Percentiles rank a stretch among this genome's conserved stretches.
Evolutionary conservation across 1,139 yeast species (phyloP).

Genomic region (Scheffersomyces insectosa): DNA sequence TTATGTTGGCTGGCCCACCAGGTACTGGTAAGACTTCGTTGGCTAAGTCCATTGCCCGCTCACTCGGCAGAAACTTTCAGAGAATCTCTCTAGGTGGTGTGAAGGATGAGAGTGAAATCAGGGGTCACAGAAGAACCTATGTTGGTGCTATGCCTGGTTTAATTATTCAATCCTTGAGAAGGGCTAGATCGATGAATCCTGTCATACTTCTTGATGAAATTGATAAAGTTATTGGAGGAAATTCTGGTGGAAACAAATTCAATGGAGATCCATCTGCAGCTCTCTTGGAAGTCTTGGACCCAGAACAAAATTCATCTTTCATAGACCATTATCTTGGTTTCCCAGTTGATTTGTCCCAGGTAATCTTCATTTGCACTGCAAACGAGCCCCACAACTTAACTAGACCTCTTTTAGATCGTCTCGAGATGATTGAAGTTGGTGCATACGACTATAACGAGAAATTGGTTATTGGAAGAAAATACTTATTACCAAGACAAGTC

Average conservation of each 20-base stretch:
- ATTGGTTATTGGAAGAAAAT: conserved; percentile 67
- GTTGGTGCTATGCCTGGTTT: conserved; percentile 95
- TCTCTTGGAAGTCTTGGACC: conserved; percentile 83
- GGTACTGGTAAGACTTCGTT: conserved; percentile 94
- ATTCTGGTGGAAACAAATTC: conserved; percentile 43
- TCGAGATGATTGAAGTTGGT: conserved; percentile 78
- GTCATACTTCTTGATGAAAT: conserved; percentile 88
- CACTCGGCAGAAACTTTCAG: conserved; percentile 78
- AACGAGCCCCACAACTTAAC: conserved; percentile 75
- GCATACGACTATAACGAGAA: conserved; percentile 87
- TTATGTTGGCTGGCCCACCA: conserved; percentile 89
- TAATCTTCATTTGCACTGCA: conserved; percentile 88
- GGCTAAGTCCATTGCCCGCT: conserved; percentile 82
- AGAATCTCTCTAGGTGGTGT: conserved; percentile 87
- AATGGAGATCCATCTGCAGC: conserved; percentile 96
- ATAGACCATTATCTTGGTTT: conserved; percentile 86
- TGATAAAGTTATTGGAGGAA: conserved; percentile 74
- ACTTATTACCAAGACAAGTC: conserved; percentile 78
- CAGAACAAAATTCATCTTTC: conserved; percentile 81
- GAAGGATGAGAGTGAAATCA: conserved; percentile 84
- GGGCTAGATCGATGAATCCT: conserved; percentile 81
- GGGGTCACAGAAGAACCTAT: conserved; percentile 91
- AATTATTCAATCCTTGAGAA: conserved; percentile 74
- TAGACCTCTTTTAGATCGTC: conserved; percentile 79
- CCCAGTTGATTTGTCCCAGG: conserved; percentile 84